phyloP scores from a whole-genome alignment of 257 asterid genomes.

The Rauvolfia tetraphylla region DNA sequence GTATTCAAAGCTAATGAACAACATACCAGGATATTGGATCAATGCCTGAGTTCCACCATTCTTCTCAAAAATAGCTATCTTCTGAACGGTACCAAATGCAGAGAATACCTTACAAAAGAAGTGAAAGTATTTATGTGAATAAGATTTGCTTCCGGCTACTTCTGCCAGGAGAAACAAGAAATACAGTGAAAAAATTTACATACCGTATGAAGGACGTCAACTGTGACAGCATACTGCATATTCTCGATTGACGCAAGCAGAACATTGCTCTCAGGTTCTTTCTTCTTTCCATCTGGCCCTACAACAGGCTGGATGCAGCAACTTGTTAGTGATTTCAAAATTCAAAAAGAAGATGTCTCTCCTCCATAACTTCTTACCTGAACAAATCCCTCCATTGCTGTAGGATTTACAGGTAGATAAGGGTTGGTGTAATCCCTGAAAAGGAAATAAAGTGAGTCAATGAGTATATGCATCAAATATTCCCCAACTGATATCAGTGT shows the following conservation, averaged over 20 bases:
- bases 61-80: slow-evolving; percentile 88
- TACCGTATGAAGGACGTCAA: slow-evolving; percentile 74
- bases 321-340: slow-evolving; percentile 18
- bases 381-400: slow-evolving; percentile 67
- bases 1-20: background rate
- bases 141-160: background rate
- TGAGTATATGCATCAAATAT: slow-evolving; percentile 13
- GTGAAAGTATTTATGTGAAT: background rate
- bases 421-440: slow-evolving; percentile 88
- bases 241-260: slow-evolving; percentile 81
- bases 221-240: slow-evolving; percentile 78
- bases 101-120: slow-evolving; percentile 59
- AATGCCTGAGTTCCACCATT: slow-evolving; percentile 85
- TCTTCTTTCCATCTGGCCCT: slow-evolving; percentile 78
- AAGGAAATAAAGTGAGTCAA: slow-evolving; percentile 22
- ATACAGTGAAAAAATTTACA: slow-evolving; percentile 2
- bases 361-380: slow-evolving; percentile 45
- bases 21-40: slow-evolving; percentile 68
- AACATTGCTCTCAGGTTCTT: slow-evolving; percentile 69
- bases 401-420: slow-evolving; percentile 74
- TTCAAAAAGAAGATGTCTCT: background rate
- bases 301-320: slow-evolving; percentile 59
- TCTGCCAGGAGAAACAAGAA: slow-evolving; percentile 6
- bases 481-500: background rate
- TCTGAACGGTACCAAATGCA: slow-evolving; percentile 70